Evolutionary conservation across 495 filamentous ascomycete genomes (phyloP).

Genomic region (Pyronema omphalodes): DNA sequence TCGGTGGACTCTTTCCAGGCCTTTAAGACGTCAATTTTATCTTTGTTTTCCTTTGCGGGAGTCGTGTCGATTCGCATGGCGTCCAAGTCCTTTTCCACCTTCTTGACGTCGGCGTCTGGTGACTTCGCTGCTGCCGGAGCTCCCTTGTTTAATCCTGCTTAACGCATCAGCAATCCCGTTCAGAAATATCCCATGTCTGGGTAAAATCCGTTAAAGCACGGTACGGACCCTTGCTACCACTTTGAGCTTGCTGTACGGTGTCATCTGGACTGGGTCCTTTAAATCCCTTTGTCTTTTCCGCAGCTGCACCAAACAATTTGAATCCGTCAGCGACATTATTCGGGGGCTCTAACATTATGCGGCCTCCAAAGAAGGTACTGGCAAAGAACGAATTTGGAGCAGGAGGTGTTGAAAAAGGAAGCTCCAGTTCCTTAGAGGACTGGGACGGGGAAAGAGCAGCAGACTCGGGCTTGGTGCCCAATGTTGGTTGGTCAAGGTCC

Average conservation of each 20-base stretch:
- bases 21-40: conserved; percentile 66
- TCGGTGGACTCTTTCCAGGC: conserved; percentile 57
- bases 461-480: too few relatives aligned
- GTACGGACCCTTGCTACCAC: conserved; percentile 47
- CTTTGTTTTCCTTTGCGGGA: background rate
- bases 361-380: conserved; percentile 22
- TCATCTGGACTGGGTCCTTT: conserved; percentile 88
- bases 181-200: too few relatives aligned
- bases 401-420: too few relatives aligned
- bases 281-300: conserved; percentile 36
- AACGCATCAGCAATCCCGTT: background rate
- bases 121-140: background rate
- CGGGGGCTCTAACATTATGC: conserved; percentile 12
- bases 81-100: background rate
- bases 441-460: too few relatives aligned
- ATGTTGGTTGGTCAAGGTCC: too few relatives aligned
- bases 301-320: conserved; percentile 16
- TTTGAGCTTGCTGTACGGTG: conserved; percentile 68
- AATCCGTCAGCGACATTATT: conserved; percentile 15
- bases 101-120: background rate
- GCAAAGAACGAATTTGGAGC: conserved; percentile 22
- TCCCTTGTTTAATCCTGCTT: background rate
- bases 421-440: too few relatives aligned
- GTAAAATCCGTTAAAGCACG: background rate
- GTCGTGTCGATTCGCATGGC: background rate